phyloP scores from a whole-genome alignment of 768 basidiomycete genomes.

The Leccinum sublutescens region DNA sequence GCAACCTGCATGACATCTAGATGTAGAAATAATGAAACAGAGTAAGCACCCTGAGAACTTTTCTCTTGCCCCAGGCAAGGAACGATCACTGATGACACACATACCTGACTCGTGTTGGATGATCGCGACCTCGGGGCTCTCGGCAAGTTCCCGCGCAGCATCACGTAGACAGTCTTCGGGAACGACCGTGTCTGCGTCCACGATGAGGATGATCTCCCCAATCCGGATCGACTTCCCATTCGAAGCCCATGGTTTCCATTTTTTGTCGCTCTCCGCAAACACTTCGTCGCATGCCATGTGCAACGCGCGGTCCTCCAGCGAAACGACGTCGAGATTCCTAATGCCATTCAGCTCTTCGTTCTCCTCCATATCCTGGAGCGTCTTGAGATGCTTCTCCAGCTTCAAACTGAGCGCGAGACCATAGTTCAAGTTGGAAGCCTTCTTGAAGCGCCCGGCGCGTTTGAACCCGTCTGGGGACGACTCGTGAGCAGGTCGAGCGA shows the following conservation, averaged over 20 bases:
- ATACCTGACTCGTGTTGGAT: constrained; percentile 86
- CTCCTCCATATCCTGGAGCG: constrained; percentile 44
- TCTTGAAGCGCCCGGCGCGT: constrained; percentile 85
- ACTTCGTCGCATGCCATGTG: constrained; percentile 74
- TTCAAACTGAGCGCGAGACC: constrained; percentile 47
- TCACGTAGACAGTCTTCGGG: constrained; percentile 91
- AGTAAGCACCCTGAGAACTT: neutral
- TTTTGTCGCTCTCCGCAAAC: constrained; percentile 53
- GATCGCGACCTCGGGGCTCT: constrained; percentile 63
- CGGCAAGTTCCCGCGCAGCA: constrained; percentile 80
- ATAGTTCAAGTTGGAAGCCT: constrained; percentile 90
- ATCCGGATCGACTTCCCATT: constrained; percentile 75
- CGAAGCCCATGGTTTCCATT: constrained; percentile 72
- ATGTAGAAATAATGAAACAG: neutral
- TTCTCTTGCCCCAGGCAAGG: constrained; percentile 21
- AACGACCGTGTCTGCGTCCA: constrained; percentile 88
- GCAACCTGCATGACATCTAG: constrained; percentile 89
- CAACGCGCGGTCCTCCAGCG: constrained; percentile 70
- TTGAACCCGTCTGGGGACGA: constrained; percentile 26
- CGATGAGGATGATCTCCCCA: constrained; percentile 76
- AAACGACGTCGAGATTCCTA: constrained; percentile 36
- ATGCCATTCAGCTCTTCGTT: constrained; percentile 28
- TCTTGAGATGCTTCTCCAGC: constrained; percentile 35
- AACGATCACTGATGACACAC: constrained; percentile 25
- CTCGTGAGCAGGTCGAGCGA: constrained; percentile 52